phyloP scores from a whole-genome alignment of 2,329 filamentous ascomycete genomes.

The Arachnomyces sp. region DNA sequence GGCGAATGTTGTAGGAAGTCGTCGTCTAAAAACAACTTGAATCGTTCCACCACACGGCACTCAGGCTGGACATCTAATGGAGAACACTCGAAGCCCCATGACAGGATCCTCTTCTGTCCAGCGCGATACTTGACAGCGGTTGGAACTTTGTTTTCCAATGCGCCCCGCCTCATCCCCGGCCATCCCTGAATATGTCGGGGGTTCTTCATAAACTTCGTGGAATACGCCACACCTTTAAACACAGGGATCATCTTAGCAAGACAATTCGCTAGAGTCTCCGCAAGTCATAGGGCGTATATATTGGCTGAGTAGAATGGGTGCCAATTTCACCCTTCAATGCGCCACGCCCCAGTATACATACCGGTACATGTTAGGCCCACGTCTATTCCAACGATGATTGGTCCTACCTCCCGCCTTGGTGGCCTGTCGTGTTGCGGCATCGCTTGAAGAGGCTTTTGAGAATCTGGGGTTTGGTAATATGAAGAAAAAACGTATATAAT shows the following conservation, averaged over 20 bases:
- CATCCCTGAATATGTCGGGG: slow-evolving; percentile 6
- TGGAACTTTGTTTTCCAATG: slow-evolving; percentile 10
- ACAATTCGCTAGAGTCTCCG: too few species aligned
- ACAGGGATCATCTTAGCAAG: too few species aligned
- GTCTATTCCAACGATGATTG: slow-evolving; percentile 4
- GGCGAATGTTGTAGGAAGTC: slow-evolving; percentile 2
- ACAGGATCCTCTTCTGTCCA: slow-evolving; percentile 2
- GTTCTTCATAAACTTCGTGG: background rate
- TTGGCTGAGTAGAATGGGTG: too few species aligned
- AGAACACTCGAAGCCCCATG: slow-evolving; percentile 8
- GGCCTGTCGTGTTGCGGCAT: too few species aligned
- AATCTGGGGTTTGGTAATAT: too few species aligned
- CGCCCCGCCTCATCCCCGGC: slow-evolving; percentile 6
- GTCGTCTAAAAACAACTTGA: slow-evolving; percentile 5
- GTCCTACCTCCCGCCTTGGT: too few species aligned
- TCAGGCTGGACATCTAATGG: too few species aligned
- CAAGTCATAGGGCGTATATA: too few species aligned
- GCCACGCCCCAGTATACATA: background rate
- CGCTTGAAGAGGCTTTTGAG: too few species aligned
- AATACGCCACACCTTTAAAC: slow-evolving; percentile 3
- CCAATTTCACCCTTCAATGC: too few species aligned
- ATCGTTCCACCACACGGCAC: slow-evolving; percentile 6
- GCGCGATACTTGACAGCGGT: slow-evolving; percentile 5
- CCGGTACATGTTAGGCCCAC: slow-evolving; percentile 9
- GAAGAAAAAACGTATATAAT: too few species aligned